Conservation (phyloP, 345 rosid species). For the Eucalyptus urophylla region DNA sequence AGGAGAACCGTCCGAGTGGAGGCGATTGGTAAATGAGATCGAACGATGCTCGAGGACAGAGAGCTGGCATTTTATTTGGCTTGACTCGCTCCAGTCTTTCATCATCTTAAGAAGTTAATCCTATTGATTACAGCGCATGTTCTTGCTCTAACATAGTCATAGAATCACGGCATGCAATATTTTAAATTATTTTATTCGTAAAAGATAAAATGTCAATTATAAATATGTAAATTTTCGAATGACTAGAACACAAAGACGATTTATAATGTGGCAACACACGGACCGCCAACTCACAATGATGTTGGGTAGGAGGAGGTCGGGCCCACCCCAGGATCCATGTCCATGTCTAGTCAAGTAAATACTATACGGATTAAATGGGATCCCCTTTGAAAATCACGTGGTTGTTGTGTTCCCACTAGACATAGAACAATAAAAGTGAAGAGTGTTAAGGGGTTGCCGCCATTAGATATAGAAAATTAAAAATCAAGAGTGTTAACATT, state of each 20-base stretch:
- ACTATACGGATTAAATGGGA: not conserved
- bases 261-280: accelerated
- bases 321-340: not conserved
- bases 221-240: not conserved
- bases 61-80: no score
- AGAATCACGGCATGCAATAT: not conserved
- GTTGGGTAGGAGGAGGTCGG: not conserved
- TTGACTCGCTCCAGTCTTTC: no score
- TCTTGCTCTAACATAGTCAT: no score
- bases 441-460: not conserved
- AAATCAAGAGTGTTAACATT: not conserved
- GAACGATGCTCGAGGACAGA: no score
- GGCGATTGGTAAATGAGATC: accelerated
- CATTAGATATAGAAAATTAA: not conserved
- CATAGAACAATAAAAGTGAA: no score
- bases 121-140: accelerated
- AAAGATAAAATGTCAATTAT: no score
- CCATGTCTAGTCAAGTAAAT: not conserved
- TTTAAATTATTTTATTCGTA: not conserved
- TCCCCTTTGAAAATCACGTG: not conserved
- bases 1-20: no score
- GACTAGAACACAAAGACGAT: not conserved
- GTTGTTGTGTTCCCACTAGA: not conserved
- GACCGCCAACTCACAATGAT: not conserved
- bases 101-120: no score